Percentiles rank a stretch among this genome's conserved stretches.
phyloP scores from a whole-genome alignment of 1,284 basidiomycete genomes.

The Ganoderma leucocontextum region DNA sequence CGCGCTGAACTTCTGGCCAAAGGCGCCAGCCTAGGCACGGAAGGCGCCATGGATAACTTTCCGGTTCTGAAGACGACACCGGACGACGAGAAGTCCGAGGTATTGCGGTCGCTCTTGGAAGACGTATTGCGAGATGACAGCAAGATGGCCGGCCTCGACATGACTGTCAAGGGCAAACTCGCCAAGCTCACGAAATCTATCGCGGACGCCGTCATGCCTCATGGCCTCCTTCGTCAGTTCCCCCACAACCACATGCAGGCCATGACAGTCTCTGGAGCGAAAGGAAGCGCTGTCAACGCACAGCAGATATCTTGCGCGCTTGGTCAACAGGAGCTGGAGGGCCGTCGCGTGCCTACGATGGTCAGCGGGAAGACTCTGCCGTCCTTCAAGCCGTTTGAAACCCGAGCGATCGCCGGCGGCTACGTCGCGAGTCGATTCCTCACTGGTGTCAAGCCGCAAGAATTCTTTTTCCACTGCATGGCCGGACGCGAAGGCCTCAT shows the following conservation, averaged over 20 bases:
- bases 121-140: slow-evolving; percentile 97
- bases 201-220: slow-evolving; percentile 90
- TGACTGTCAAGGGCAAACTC: slow-evolving; percentile 89
- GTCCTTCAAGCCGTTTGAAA: slow-evolving; percentile 97
- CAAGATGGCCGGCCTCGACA: slow-evolving; percentile 96
- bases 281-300: slow-evolving; percentile 97
- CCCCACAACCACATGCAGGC: slow-evolving; percentile 99
- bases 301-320: slow-evolving; percentile 97
- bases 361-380: slow-evolving; percentile 98
- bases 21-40: slow-evolving; percentile 80
- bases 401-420: slow-evolving; percentile 96
- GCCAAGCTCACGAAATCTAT: slow-evolving; percentile 91
- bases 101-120: slow-evolving; percentile 75
- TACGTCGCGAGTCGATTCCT: slow-evolving; percentile 99
- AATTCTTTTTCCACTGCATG: slow-evolving; percentile 99
- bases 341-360: slow-evolving; percentile 98
- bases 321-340: slow-evolving; percentile 98
- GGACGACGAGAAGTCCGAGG: slow-evolving; percentile 58
- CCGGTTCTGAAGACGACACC: slow-evolving; percentile 67
- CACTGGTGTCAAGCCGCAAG: slow-evolving; percentile 97
- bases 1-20: slow-evolving; percentile 77
- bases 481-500: slow-evolving; percentile 98
- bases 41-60: slow-evolving; percentile 91
- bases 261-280: slow-evolving; percentile 98
- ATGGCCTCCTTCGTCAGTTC: slow-evolving; percentile 90